Conservation (phyloP, 2,329 filamentous ascomycete genomes). For the Ramichloridium luteum region DNA sequence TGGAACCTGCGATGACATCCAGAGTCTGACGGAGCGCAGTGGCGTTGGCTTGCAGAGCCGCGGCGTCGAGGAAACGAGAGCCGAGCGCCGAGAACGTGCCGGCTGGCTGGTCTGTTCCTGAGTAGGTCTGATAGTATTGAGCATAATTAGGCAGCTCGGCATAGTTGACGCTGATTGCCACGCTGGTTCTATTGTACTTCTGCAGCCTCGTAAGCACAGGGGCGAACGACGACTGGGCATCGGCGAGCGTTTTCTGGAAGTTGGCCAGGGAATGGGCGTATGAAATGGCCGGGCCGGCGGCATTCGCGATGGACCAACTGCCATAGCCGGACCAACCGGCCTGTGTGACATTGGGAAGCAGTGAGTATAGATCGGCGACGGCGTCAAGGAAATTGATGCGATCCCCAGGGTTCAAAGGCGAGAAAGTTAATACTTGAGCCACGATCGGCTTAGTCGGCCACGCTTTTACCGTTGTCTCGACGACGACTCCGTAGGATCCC, state of each 20-base stretch:
- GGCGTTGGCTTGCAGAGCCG: slow-evolving; percentile 14
- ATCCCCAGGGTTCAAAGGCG: slow-evolving; percentile 11
- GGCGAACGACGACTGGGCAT: slow-evolving; percentile 14
- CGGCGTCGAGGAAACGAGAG: slow-evolving; percentile 9
- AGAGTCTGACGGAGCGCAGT: slow-evolving; percentile 11
- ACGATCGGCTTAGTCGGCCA: slow-evolving; percentile 10
- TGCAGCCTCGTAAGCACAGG: slow-evolving; percentile 12
- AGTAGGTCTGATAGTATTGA: slow-evolving; percentile 16
- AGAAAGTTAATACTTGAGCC: slow-evolving; percentile 18
- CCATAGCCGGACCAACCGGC: slow-evolving; percentile 23
- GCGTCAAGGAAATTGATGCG: slow-evolving; percentile 15
- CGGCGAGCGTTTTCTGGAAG: slow-evolving; percentile 14
- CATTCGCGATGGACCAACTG: slow-evolving; percentile 19
- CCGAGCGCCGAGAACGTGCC: slow-evolving; percentile 19
- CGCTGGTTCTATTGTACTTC: slow-evolving; percentile 14
- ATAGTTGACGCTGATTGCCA: slow-evolving; percentile 20
- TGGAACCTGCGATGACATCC: slow-evolving; percentile 15
- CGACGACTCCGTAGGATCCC: slow-evolving; percentile 32
- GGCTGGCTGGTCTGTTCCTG: slow-evolving; percentile 9
- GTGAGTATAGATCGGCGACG: slow-evolving; percentile 16
- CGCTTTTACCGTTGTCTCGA: slow-evolving; percentile 11
- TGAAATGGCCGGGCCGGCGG: too few relatives aligned
- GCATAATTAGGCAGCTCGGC: slow-evolving; percentile 17
- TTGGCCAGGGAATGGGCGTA: slow-evolving; percentile 20
- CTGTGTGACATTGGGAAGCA: slow-evolving; percentile 18